Base-by-base conservation (phyloP, 352 stramenopile species). In the Phytophthora quininea region DNA sequence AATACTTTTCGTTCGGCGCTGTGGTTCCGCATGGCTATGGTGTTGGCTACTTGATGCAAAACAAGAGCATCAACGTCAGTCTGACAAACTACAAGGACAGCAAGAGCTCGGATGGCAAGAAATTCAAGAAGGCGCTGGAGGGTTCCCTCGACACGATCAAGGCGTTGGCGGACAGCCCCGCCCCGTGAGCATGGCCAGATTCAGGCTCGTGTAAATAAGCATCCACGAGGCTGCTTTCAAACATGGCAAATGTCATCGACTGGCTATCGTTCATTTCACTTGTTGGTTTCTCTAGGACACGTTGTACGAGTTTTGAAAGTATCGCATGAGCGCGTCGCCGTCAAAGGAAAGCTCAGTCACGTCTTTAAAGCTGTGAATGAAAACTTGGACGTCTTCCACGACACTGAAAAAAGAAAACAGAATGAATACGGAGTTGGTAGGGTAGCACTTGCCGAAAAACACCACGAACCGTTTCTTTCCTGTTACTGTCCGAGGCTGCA, bases 1-100 rank as follows among this genome's bases (percentile, higher is more conserved):
- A 94, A 46, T 97, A 94, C 68, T 98, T 98, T 37, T 87, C 79
- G 52, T 98, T 97, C 73, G 92, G 92, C 29, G 84, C 92, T 8
- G 90, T 97, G 24, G 85, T 93, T 40, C 82, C 85, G 1, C 76
- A 96, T 29, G 92, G 92, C 46, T 98, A 98, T 70, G 92, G 92
- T 15, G 71, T 97, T 37, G 92, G 91, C 58, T 98, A 98, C 71
- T 66, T 97, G 64, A 74, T 97, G 15, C 87, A 96, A 54, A 91
- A 80, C 71, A 79, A 95, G 71, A 73, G 45, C 32, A 90, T 96
- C 62, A 91, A 94, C 42, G 81, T 96, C 50, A 93, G 84, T 37
- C 60, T 96, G n/a, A 95, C 89, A 31, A 95, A 92, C 76, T 96
- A 84, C 61, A 94, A 95, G 54, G 81, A 89, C 65, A 91, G 81